A percentile compares a stretch with the other conserved stretches of the same genome.
phyloP scores from a whole-genome alignment of 176 grass and related monocot genomes.

The Eragrostis nindensis region DNA sequence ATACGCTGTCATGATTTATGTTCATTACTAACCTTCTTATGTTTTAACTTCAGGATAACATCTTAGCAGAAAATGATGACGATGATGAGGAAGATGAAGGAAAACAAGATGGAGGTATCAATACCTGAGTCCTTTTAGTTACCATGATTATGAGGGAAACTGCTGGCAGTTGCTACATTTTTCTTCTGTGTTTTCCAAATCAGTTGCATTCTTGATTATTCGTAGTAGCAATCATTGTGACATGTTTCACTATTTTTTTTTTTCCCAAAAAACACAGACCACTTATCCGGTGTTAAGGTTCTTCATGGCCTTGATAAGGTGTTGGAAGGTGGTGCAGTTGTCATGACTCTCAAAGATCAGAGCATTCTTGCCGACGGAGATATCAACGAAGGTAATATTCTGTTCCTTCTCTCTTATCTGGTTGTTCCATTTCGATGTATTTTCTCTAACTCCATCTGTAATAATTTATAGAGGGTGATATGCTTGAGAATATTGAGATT shows the following conservation, averaged over 20 bases:
- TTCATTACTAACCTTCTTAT: slow-evolving; percentile 31
- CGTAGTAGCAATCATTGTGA: slow-evolving; percentile 17
- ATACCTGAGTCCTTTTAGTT: slow-evolving; percentile 16
- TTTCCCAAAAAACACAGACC: slow-evolving; percentile 45
- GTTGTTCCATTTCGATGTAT: slow-evolving; percentile 15
- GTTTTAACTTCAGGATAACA: slow-evolving; percentile 66
- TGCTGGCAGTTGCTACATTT: not conserved
- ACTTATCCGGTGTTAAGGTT: slow-evolving; percentile 94
- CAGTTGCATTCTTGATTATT: not conserved
- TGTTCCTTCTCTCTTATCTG: not conserved
- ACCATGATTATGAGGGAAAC: slow-evolving; percentile 4
- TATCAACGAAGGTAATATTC: slow-evolving; percentile 76
- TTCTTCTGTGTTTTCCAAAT: not conserved
- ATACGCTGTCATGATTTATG: slow-evolving; percentile 15
- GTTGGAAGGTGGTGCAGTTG: slow-evolving; percentile 92
- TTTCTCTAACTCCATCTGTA: slow-evolving; percentile 35
- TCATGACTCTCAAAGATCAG: slow-evolving; percentile 95
- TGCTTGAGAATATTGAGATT: slow-evolving; percentile 98
- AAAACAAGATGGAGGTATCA: slow-evolving; percentile 52
- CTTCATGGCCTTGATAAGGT: slow-evolving; percentile 98
- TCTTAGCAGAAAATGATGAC: slow-evolving; percentile 72
- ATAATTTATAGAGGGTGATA: slow-evolving; percentile 68
- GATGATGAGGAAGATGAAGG: slow-evolving; percentile 44
- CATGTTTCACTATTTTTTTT: slow-evolving; percentile 20
- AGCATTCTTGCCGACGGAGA: slow-evolving; percentile 80